Evolutionary conservation across 2,329 filamentous ascomycete species (phyloP), one percentile per base, ranked within the genome.

Genomic region (Plenodomus biglobosus): DNA sequence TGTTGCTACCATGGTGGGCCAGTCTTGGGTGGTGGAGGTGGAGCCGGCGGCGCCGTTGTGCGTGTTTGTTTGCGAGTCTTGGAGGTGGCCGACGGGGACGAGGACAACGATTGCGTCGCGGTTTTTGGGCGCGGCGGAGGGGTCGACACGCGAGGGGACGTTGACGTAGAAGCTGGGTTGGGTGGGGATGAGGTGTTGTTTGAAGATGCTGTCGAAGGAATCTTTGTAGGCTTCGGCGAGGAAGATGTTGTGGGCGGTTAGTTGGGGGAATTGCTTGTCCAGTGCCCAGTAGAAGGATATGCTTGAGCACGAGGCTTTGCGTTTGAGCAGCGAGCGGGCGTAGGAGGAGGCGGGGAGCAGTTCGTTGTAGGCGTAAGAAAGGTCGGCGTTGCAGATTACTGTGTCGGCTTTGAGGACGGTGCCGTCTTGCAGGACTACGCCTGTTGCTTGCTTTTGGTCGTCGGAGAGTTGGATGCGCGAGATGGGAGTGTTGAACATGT

Each of bases 211-310:
- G 68, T 90, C 86, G 61, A 90, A 90, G n/a, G 80, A 85, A 58
- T 87, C 84, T 42, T 78, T 78, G 67, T 89, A 91, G 55, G 86
- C 78, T 58, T 88, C 83, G 2, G 87, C 86, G 6, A 90, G 80
- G 74, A 91, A 91, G 60, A 90, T 88, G 67, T 90, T 91, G 72
- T 91, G 87, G 0, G 84, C 81, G 16, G 79, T 75, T 2, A 91
- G 78, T 66, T 87, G 80, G 0, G 82, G 80, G 1, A 90, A 73
- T 42, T 78, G 76, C 42, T 76, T 74, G 49, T 82, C 76, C 17
- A 89, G 76, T 2, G 82, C 80, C 86, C 86, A 91, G 76, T 89
- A 90, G 72, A 90, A 90, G 4, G 85, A 88, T 56, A 90, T 87
- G 48, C 84, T 86, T 54, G 83, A 87, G 72, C 86, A 90, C 0